Evolutionary conservation across 2,329 filamentous ascomycete species (phyloP).

Genomic region (Paecilomyces formosus): DNA sequence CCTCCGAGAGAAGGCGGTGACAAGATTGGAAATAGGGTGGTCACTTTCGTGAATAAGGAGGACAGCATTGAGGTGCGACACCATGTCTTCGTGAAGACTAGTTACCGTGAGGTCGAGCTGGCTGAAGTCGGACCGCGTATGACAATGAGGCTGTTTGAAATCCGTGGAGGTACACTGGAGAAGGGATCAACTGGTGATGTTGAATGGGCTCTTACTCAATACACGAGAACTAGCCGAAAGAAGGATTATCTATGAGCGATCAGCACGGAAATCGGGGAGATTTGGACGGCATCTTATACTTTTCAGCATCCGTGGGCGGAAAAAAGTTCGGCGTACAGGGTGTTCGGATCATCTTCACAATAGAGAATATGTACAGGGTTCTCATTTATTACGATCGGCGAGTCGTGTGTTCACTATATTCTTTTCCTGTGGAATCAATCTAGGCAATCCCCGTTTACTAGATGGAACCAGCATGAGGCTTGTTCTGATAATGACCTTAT

Average conservation of each 20-base stretch:
- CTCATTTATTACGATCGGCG: slow-evolving; percentile 5
- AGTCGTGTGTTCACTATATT: slow-evolving; percentile 12
- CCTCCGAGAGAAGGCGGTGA: slow-evolving; percentile 75
- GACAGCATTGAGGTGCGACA: slow-evolving; percentile 83
- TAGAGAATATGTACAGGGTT: not conserved
- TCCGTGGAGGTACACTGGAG: slow-evolving; percentile 81
- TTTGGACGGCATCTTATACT: slow-evolving; percentile 4
- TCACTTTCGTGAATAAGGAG: slow-evolving; percentile 91
- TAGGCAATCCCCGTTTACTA: not conserved
- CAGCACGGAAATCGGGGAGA: not conserved
- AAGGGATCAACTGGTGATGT: slow-evolving; percentile 85
- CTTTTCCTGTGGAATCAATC: slow-evolving; percentile 4
- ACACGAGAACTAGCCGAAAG: slow-evolving; percentile 86
- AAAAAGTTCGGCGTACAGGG: slow-evolving; percentile 2
- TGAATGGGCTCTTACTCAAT: slow-evolving; percentile 94
- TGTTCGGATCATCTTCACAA: not conserved
- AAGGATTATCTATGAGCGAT: slow-evolving; percentile 76
- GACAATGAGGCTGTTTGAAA: slow-evolving; percentile 96
- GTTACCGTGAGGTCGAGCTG: slow-evolving; percentile 80
- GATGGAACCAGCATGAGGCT: not conserved
- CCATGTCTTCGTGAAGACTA: slow-evolving; percentile 89
- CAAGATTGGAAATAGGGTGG: slow-evolving; percentile 79
- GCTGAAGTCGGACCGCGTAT: slow-evolving; percentile 88
- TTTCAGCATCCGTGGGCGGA: not conserved
- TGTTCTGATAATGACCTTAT: not conserved